phyloP scores from a whole-genome alignment of 495 filamentous ascomycete genomes.

The Lepraria neglecta region DNA sequence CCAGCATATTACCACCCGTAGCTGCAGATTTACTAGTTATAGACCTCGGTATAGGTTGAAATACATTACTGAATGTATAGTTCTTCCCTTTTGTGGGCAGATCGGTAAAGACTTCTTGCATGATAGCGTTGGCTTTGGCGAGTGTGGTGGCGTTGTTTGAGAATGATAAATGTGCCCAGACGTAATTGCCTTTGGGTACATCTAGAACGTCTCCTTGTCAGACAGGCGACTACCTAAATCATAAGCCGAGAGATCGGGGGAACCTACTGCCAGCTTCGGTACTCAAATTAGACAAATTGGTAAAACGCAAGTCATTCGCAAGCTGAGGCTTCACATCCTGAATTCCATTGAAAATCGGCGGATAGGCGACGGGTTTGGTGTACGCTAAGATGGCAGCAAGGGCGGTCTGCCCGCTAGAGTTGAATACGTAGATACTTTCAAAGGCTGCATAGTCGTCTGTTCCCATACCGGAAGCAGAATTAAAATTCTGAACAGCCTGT shows the following conservation, averaged over 20 bases:
- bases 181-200: neutral
- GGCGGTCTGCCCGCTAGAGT: no score
- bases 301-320: constrained; percentile 12
- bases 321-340: constrained; percentile 2
- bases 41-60: constrained; percentile 13
- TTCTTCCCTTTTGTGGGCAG: neutral
- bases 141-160: constrained; percentile 13
- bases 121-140: constrained; percentile 5
- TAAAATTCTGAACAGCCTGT: constrained; percentile 4
- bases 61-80: constrained; percentile 7
- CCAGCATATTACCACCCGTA: constrained; percentile 11
- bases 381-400: constrained; percentile 7
- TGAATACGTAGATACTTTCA: no score
- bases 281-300: constrained; percentile 8
- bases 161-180: constrained; percentile 2
- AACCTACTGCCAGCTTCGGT: constrained; percentile 9
- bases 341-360: constrained; percentile 2
- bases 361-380: constrained; percentile 5
- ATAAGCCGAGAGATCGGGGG: neutral
- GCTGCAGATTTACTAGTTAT: constrained; percentile 11
- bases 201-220: neutral
- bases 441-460: neutral
- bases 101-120: constrained; percentile 1
- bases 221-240: neutral
- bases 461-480: neutral